Percentiles rank a stretch among this genome's conserved stretches.
Conservation (phyloP, 305 asterid species). For the Striga hermonthica region DNA sequence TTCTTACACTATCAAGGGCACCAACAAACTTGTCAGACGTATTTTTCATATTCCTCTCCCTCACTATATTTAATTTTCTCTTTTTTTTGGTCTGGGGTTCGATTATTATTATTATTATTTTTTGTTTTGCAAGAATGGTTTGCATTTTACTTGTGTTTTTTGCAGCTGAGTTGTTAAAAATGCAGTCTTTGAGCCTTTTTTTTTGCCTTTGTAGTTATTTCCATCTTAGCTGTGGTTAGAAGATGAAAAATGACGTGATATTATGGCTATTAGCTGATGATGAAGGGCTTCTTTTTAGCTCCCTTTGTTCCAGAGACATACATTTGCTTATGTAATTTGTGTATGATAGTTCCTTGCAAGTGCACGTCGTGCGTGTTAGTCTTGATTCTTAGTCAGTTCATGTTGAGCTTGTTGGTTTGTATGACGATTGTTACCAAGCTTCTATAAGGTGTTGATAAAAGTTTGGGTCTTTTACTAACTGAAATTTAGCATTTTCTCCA, state of each 20-base stretch:
- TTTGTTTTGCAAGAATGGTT: neutral
- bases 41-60: conserved; percentile 24
- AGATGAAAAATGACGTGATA: conserved; percentile 9
- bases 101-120: neutral
- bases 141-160: conserved; percentile 9
- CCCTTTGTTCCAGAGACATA: neutral
- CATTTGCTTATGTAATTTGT: neutral
- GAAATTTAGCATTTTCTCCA: conserved; percentile 9
- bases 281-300: conserved; percentile 11
- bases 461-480: too few species aligned
- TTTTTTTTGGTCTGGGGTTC: neutral
- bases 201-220: too few species aligned
- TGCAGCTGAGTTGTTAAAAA: conserved; percentile 3
- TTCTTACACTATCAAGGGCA: conserved; percentile 59
- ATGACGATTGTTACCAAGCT: too few species aligned
- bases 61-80: neutral
- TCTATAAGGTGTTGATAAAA: too few species aligned
- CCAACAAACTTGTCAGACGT: conserved; percentile 66
- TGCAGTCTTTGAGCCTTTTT: neutral
- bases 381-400: conserved; percentile 6
- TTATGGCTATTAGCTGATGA: conserved; percentile 6
- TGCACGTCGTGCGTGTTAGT: neutral
- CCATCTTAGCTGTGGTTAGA: conserved; percentile 14
- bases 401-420: conserved; percentile 21
- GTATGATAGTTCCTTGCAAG: conserved; percentile 1